Conservation (phyloP, 208 protist species). For the Crithidia mellificae region DNA sequence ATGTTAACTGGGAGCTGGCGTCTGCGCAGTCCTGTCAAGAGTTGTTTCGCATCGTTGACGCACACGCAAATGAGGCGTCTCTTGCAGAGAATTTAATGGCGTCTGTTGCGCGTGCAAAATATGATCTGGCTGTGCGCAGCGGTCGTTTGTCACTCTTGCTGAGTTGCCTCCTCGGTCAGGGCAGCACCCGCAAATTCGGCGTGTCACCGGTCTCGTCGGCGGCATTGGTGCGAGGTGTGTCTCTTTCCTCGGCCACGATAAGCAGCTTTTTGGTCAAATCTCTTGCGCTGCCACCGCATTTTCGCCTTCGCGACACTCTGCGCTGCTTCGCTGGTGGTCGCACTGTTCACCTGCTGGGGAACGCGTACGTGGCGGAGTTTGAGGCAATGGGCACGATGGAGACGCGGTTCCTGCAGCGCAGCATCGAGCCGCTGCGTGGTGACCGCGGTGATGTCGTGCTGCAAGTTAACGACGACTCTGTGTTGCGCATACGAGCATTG, state of each 20-base stretch:
- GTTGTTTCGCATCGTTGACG: constrained; percentile 53
- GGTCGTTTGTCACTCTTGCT: constrained; percentile 56
- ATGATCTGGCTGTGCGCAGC: constrained; percentile 63
- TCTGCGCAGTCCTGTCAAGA: constrained; percentile 56
- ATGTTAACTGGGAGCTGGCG: constrained; percentile 44
- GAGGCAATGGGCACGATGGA: constrained; percentile 36
- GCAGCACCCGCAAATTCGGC: constrained; percentile 7
- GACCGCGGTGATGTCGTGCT: constrained; percentile 26
- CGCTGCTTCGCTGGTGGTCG: constrained; percentile 10
- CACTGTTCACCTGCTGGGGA: constrained; percentile 13
- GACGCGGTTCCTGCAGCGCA: constrained; percentile 25
- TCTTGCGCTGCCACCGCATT: constrained; percentile 18
- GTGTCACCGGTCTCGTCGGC: constrained; percentile 5
- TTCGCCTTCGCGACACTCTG: constrained; percentile 14
- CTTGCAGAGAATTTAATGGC: constrained; percentile 24
- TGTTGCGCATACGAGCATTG: constrained; percentile 15
- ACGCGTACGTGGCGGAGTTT: constrained; percentile 21
- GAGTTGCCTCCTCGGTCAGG: constrained; percentile 17
- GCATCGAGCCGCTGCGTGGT: constrained; percentile 10
- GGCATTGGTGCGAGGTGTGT: constrained; percentile 1
- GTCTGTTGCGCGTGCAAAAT: constrained; percentile 42
- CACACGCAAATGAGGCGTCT: constrained; percentile 24
- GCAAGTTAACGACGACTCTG: not conserved
- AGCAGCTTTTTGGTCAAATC: constrained; percentile 28
- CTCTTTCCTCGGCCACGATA: constrained; percentile 17